Evolutionary conservation across 2,329 filamentous ascomycete species (phyloP).

Genomic region (Metarhizium brunneum): DNA sequence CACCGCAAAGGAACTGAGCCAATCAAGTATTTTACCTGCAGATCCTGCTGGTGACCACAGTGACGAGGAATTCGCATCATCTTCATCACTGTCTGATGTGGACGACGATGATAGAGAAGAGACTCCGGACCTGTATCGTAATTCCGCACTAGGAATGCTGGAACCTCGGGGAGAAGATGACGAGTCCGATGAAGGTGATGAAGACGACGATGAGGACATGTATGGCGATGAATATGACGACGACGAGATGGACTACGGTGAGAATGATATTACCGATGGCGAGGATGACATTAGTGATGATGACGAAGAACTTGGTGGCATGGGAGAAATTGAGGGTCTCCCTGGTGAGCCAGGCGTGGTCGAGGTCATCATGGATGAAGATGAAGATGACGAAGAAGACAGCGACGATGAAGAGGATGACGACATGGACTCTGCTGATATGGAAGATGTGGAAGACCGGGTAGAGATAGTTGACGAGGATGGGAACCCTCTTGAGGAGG

Average conservation of each 20-base stretch:
- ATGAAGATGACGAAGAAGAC: constrained; percentile 54
- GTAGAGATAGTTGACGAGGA: constrained; percentile 55
- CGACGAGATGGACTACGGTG: constrained; percentile 85
- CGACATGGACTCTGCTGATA: constrained; percentile 32
- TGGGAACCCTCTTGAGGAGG: constrained; percentile 48
- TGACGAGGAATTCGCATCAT: constrained; percentile 80
- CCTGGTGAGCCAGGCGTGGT: constrained; percentile 54
- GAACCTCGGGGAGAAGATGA: constrained; percentile 76
- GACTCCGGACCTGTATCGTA: constrained; percentile 93
- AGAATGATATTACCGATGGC: constrained; percentile 73
- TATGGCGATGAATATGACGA: constrained; percentile 86
- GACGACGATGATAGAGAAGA: constrained; percentile 76
- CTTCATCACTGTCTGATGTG: constrained; percentile 81
- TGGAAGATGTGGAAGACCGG: constrained; percentile 44
- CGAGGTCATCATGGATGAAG: constrained; percentile 71
- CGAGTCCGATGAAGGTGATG: constrained; percentile 67
- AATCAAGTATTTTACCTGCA: constrained; percentile 64
- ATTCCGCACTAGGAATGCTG: constrained; percentile 90
- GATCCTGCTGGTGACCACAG: constrained; percentile 56
- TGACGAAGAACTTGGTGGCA: constrained; percentile 72
- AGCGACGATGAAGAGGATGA: constrained; percentile 48
- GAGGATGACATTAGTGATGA: constrained; percentile 86
- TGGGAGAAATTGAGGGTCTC: constrained; percentile 76
- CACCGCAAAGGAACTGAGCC: constrained; percentile 78
- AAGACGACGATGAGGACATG: constrained; percentile 77